Conservation (phyloP, 352 stramenopile species). For the Aphanomyces cochlioides region DNA sequence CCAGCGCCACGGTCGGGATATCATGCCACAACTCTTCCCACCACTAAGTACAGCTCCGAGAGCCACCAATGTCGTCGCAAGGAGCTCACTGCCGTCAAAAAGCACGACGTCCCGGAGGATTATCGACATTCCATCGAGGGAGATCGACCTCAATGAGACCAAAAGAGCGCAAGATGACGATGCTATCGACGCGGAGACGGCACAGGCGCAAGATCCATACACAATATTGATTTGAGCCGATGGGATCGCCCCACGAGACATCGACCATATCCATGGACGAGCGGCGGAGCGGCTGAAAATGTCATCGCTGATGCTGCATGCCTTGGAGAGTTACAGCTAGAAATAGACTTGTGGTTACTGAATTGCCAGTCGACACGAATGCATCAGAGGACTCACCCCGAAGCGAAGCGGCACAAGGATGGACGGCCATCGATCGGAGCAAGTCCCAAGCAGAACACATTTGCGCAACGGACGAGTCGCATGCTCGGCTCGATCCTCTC, state of each 20-base stretch:
- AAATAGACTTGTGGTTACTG: too few relatives aligned
- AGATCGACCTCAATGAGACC: background rate
- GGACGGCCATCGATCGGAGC: too few relatives aligned
- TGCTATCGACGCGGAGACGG: background rate
- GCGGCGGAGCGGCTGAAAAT: too few relatives aligned
- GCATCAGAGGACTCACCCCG: background rate
- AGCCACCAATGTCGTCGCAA: background rate
- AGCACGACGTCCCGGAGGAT: background rate
- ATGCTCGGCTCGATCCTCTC: background rate
- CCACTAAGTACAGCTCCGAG: too few relatives aligned
- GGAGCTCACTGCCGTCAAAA: background rate
- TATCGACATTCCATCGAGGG: background rate
- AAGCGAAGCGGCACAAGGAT: background rate
- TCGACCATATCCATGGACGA: too few relatives aligned
- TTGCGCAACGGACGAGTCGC: conserved; percentile 1
- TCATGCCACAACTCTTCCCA: background rate
- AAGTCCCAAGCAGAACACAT: background rate
- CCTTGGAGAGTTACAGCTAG: too few relatives aligned
- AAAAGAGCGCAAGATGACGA: background rate
- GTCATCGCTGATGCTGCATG: too few relatives aligned
- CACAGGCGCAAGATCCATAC: background rate
- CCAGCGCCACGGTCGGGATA: conserved; percentile 46
- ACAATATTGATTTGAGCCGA: too few relatives aligned
- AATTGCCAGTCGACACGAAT: background rate
- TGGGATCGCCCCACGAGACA: too few relatives aligned